Evolutionary conservation across 306 rosid genomes (phyloP), one percentile per base, ranked within the genome.

Genomic region (Lathyrus tuberosus): DNA sequence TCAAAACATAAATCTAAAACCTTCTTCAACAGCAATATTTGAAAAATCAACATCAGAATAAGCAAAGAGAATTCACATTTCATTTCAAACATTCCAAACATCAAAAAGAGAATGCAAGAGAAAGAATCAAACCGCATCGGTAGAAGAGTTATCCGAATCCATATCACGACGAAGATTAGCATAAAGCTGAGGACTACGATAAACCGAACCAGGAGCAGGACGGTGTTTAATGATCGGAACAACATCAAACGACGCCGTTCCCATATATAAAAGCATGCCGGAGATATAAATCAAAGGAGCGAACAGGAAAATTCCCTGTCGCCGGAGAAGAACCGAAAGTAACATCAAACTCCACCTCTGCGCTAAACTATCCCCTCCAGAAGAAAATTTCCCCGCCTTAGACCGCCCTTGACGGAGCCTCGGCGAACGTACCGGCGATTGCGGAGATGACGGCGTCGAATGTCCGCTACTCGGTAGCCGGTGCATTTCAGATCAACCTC

Each of bases 211-310:
- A 0, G 96, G 86, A 6, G 97, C 92, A 26, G 85, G 84, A n/a
- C 90, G 92, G 66, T 89, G 99, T 31, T 78, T 80, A 44, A 94
- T 94, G 10, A 89, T 58, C 9, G 99, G 99, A 75, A 91, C 95
- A 69, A 85, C 96, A 49, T 94, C 95, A 75, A 89, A 91, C 0
- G 99, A 91, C 47, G 88, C 96, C 71, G 99, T 84, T 46, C 99
- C 99, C 97, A 94, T 91, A 79, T 94, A 94, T 17, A 94, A 87
- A 4, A 94, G 88, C 96, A 91, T 94, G 46, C 95, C 92, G 24
- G 99, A 83, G 84, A 94, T 88, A 77, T 94, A 94, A 31, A 94
- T 86, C 5, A 94, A 86, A 58, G 99, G 99, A n/a, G 99, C 99
- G 64, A 94, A 94, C 5, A 94, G 90, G 69, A 94, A 94, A 49